phyloP scores from a whole-genome alignment of 2,329 filamentous ascomycete genomes.

The Talaromyces piceae region DNA sequence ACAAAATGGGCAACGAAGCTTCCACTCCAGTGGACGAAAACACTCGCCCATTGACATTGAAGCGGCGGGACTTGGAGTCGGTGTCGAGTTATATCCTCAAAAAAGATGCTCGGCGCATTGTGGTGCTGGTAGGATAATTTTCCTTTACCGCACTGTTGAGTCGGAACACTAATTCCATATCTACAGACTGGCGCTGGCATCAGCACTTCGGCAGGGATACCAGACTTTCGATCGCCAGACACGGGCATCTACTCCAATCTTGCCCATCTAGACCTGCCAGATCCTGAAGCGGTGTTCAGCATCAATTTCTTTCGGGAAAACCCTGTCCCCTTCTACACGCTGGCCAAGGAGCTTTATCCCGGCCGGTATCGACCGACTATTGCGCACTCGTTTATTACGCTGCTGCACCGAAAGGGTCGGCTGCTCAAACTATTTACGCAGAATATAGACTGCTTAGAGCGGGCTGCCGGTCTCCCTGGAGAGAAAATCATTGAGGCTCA shows the following conservation, averaged over 20 bases:
- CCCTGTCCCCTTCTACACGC: constrained; percentile 82
- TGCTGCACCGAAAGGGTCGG: constrained; percentile 71
- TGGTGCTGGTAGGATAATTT: constrained; percentile 60
- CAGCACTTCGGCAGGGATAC: constrained; percentile 47
- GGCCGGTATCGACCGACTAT: constrained; percentile 83
- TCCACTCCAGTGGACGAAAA: constrained; percentile 60
- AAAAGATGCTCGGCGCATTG: constrained; percentile 61
- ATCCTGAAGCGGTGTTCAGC: constrained; percentile 90
- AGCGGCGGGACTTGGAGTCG: constrained; percentile 60
- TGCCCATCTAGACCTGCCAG: constrained; percentile 72
- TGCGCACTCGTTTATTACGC: constrained; percentile 77
- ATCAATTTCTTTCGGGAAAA: constrained; percentile 80
- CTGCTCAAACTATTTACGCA: constrained; percentile 88
- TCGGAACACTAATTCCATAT: constrained; percentile 2
- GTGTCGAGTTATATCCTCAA: constrained; percentile 74
- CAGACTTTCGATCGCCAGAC: constrained; percentile 77
- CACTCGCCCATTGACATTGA: constrained; percentile 57
- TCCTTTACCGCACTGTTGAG: background rate
- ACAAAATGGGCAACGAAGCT: constrained; percentile 74
- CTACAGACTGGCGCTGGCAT: constrained; percentile 74
- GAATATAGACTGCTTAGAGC: constrained; percentile 94
- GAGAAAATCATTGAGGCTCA: constrained; percentile 88
- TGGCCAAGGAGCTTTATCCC: constrained; percentile 87
- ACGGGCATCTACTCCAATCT: constrained; percentile 90
- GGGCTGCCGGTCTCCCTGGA: constrained; percentile 71